Base-by-base conservation (phyloP, 23 red algal genomes). In the Gracilaria caudata region DNA sequence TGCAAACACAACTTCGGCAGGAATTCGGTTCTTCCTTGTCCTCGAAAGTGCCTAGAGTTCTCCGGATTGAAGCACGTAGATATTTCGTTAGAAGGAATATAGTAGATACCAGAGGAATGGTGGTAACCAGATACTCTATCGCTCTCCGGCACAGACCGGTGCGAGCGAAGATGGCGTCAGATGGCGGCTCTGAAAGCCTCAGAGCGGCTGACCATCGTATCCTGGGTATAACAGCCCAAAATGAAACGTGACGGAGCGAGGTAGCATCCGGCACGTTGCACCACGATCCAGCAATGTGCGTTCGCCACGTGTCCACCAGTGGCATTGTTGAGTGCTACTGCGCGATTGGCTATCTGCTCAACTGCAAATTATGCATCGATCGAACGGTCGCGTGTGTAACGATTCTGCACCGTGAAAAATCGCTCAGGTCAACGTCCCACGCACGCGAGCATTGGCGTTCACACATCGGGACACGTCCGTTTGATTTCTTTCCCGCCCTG, bases 241-340 rank as follows among this genome's bases (percentile, higher is more conserved):
- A 30, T 16, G 25, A 32, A 32, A 65, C 66, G 23, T 34, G 7
- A 40, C 38, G 16, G 21, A n/a, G 38, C 35, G 21, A 72, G 2
- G 33, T 1, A 37, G 66, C 17, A 1, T 47, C 19, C 19, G 70
- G 70, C 70, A 49, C 43, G 70, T 75, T 46, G 70, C 70, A 47
- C 1, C 37, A 30, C 70, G 40, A 75, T 46, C 70, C 70, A 75
- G 70, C 70, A 75, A 49, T 75, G 70, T 75, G 70, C 21, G 40
- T 75, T 21, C 39, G 39, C 39, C 70, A 75, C 70, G 70, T 75
- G 37, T 25, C 70, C 70, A 75, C 1, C 70, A 24, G n/a, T 75
- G 0, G 39, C 16, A 9, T 32, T 47, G 40, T 75, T 75, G 20
- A 75, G 70, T 75, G 70, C 70, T 38, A 7, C 3, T 10, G 39